Conservation (phyloP, 495 filamentous ascomycete genomes). For the Tetracladium marchalianum region DNA sequence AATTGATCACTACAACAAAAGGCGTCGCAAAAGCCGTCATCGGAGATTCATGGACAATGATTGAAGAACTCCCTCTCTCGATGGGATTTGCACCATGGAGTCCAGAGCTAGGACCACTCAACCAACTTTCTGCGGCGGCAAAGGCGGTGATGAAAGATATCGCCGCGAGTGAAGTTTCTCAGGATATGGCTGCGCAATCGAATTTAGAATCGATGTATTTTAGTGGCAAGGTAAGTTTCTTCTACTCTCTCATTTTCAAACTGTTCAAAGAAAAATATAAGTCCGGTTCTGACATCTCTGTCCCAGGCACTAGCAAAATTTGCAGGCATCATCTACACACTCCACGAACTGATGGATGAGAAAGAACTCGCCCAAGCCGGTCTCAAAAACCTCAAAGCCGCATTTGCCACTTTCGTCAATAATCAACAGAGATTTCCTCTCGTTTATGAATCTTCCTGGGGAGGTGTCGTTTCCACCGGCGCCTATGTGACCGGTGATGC, state of each 20-base stretch:
- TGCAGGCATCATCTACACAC: constrained; percentile 59
- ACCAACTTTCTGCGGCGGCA: constrained; percentile 39
- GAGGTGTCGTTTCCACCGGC: constrained; percentile 73
- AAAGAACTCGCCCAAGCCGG: constrained; percentile 47
- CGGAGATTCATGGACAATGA: constrained; percentile 71
- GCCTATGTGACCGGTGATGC: constrained; percentile 65
- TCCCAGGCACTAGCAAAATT: constrained; percentile 78
- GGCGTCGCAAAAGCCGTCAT: constrained; percentile 64
- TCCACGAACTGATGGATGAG: constrained; percentile 56
- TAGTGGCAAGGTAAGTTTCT: constrained; percentile 61
- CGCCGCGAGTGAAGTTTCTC: constrained; percentile 54
- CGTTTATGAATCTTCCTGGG: constrained; percentile 76
- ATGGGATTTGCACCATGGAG: constrained; percentile 75
- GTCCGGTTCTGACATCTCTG: constrained; percentile 17
- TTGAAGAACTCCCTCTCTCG: constrained; percentile 63
- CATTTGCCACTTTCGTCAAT: constrained; percentile 64
- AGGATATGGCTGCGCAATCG: constrained; percentile 61
- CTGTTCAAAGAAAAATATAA: neutral
- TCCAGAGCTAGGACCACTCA: constrained; percentile 37
- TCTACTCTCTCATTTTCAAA: neutral
- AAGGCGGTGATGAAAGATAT: constrained; percentile 45
- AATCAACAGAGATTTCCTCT: constrained; percentile 74
- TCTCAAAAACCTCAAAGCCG: constrained; percentile 56
- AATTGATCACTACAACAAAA: constrained; percentile 78
- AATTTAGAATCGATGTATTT: constrained; percentile 91